These are phyloP conservation scores for Colletotrichum magnum DNA, from an alignment of 2,329 filamentous ascomycete genomes.

Conservation along the genomic window DNA sequence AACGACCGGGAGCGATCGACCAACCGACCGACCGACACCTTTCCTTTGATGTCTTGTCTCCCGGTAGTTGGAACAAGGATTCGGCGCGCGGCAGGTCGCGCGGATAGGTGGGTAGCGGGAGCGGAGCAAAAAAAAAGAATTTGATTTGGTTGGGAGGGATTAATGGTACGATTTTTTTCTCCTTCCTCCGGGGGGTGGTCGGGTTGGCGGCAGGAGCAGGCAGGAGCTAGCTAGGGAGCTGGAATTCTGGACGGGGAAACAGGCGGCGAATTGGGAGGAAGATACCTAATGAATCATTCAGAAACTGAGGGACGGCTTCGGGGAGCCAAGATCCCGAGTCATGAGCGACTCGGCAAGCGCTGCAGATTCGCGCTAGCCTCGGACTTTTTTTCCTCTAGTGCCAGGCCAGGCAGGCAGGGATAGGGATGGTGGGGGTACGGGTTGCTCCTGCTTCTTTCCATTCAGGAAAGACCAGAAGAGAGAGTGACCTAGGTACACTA, in stretches of 20 bases:
- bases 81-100: conserved; percentile 10
- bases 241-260: conserved; percentile 15
- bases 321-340: conserved; percentile 34
- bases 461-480: too few relatives aligned
- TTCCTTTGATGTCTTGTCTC: conserved; percentile 8
- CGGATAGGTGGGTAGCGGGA: conserved; percentile 7
- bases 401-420: not conserved
- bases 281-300: conserved; percentile 38
- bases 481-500: too few relatives aligned
- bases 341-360: conserved; percentile 26
- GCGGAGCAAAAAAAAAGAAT: conserved; percentile 8
- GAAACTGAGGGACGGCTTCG: conserved; percentile 16
- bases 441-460: too few relatives aligned
- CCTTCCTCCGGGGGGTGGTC: not conserved
- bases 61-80: conserved; percentile 17
- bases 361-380: conserved; percentile 29
- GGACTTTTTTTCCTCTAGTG: conserved; percentile 15
- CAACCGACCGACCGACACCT: too few relatives aligned
- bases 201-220: not conserved
- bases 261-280: conserved; percentile 31
- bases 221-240: conserved; percentile 1
- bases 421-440: not conserved
- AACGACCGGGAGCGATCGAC: too few relatives aligned
- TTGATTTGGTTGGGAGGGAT: not conserved
- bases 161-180: conserved; percentile 14